phyloP scores from a whole-genome alignment of 116 monocot genomes.

The Papilionanthe hybrid region DNA sequence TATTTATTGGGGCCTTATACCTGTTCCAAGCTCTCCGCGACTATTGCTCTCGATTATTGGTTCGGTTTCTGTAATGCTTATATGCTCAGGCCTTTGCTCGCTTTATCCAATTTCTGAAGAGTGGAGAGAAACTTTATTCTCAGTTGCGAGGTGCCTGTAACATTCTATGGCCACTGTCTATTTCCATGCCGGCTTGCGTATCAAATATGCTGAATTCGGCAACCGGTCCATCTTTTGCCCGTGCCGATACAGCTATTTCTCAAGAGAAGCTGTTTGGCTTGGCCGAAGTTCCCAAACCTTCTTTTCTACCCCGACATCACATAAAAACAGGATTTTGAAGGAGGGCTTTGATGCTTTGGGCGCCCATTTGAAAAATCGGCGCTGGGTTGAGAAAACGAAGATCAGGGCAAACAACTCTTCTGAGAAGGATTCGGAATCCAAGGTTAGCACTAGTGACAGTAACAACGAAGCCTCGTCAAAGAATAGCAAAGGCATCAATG shows the following conservation, averaged over 20 bases:
- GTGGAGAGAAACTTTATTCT: background rate
- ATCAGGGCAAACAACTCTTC: slow-evolving; percentile 8
- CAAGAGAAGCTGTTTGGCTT: slow-evolving; percentile 7
- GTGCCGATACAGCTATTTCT: background rate
- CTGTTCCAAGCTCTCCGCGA: background rate
- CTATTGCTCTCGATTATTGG: background rate
- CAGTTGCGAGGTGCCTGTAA: slow-evolving; percentile 1
- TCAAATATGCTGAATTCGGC: background rate
- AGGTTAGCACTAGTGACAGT: slow-evolving; percentile 6
- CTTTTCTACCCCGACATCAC: background rate
- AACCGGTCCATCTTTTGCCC: slow-evolving; percentile 1
- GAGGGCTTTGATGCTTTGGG: slow-evolving; percentile 2
- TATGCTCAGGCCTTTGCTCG: background rate
- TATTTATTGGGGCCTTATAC: background rate
- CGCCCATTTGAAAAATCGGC: background rate
- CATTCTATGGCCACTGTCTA: slow-evolving; percentile 1
- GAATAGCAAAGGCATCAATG: slow-evolving; percentile 8
- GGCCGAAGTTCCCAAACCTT: background rate
- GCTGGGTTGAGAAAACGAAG: background rate
- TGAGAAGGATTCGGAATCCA: slow-evolving; percentile 39
- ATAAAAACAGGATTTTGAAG: slow-evolving; percentile 1
- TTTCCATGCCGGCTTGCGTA: background rate
- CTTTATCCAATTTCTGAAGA: background rate
- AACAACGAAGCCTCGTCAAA: slow-evolving; percentile 6
- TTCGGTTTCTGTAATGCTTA: background rate